Evolutionary conservation across 495 filamentous ascomycete genomes (phyloP), one percentile per base, ranked within the genome.

Genomic region (Parachaetomium inaequale): DNA sequence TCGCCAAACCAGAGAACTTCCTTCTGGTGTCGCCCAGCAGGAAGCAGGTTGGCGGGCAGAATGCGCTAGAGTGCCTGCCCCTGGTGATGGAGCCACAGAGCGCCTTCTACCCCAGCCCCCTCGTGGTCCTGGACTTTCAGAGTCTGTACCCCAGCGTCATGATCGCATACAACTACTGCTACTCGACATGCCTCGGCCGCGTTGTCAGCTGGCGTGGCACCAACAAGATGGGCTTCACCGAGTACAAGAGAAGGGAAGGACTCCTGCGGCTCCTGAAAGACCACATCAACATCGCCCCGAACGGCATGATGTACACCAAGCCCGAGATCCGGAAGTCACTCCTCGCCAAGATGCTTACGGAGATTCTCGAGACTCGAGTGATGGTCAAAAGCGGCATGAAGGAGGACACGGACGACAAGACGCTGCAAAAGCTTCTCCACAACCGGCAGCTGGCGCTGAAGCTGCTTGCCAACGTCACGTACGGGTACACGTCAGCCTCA

Each of bases 321-420:
- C 82, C 88, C 2, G 84, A 88, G 66, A 87, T 96, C 65, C 85
- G 94, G 15, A 95, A 92, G 72, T 96, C 91, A 0, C 82, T 98
- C 10, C 79, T 98, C 2, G 95, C 94, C 7, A 96, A 95, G 74
- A 98, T 98, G 94, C 78, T 98, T 63, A 86, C 88, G 15, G 94
- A 98, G 75, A 96, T 98, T 46, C 82, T 98, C 23, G 95, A 98
- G 72, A 98, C 94, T 23, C 87, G 94, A 51, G 88, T 98, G 25
- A 98, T 98, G 94, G 91, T 98, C 50, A 98, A 98, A 77, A 88
- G 85, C 59, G 94, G 94, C 25, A 98, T 98, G 95, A 96, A 97
- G 72, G 75, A 84, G 58, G 90, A 96, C 74, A 96, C 93, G 72
- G 87, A 96, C 63, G 94, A 98, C 75, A 92, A 85, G 66, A 82